Base-by-base conservation (phyloP, 2,329 filamentous ascomycete species). In the Colletotrichum agaves region DNA sequence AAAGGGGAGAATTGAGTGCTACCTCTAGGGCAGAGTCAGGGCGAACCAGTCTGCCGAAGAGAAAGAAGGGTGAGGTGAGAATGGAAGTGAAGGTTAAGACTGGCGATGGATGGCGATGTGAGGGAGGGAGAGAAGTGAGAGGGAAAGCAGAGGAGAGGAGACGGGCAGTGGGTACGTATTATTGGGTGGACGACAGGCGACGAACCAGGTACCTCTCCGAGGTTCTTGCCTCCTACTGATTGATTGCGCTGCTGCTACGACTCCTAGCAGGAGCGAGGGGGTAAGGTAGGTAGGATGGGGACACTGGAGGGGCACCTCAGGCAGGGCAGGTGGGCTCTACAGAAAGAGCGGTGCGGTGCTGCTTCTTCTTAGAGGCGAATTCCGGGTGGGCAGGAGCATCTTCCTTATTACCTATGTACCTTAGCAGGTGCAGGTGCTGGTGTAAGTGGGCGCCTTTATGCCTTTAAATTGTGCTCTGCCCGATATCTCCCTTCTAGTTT, bases 1-100 rank as follows among this genome's bases (percentile, higher is more conserved):
- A 27, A 61, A 31, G 52, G 17, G 13, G 13, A 57, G 44, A 61
- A 63, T 50, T 50, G 19, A 19, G 33, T 31, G 57, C 55, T 65
- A 55, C 53, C 61, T 65, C 61, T 46, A n/a, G 65, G 56, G 61
- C 55, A 61, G 56, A 44, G 46, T 41, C 61, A 57, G 61, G 47
- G 62, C 27, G 56, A 61, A 21, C 55, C 50, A 46, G 63, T 57
- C 62, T 61, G 37, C 66, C 57, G 59, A 65, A 60, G 47, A 27
- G 27, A 27, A 65, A 46, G 41, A 46, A 39, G 39, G 50, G 47
- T 6, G 52, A 39, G n/a, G 10, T 11, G n/a, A 49, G 47, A 53
- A 8, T 52, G 21, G 8, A 27, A 35, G 47, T 27, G 8, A 27
- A 35, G 47, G 27, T n/a, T 15, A 17, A 31, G 17, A 52, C 23